phyloP scores from a whole-genome alignment of 164 flowering plant species.

The Hamamelis virginiana region DNA sequence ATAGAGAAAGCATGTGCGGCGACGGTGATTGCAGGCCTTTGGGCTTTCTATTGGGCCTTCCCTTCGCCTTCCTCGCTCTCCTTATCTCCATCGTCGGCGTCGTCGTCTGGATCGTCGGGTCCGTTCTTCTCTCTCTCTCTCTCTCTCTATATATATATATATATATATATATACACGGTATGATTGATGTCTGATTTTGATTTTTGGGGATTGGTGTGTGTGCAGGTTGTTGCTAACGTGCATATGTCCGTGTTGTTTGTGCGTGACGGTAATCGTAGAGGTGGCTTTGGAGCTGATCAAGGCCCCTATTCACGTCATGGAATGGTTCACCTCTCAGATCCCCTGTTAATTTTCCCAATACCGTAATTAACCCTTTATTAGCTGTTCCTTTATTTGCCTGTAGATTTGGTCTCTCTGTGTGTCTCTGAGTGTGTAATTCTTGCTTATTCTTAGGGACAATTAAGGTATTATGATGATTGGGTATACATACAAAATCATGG shows the following conservation, averaged over 20 bases:
- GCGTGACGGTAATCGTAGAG: slow-evolving; percentile 85
- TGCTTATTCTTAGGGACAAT: no score
- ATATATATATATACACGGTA: neutral
- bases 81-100: slow-evolving; percentile 71
- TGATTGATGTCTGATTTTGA: neutral
- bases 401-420: neutral
- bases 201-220: neutral
- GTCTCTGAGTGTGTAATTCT: no score
- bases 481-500: no score
- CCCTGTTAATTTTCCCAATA: slow-evolving; percentile 54
- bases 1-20: slow-evolving; percentile 24
- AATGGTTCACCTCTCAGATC: slow-evolving; percentile 88
- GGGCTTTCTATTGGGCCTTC: slow-evolving; percentile 78
- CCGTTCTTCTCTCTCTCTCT: slow-evolving; percentile 4
- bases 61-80: slow-evolving; percentile 75
- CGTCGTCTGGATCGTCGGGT: slow-evolving; percentile 86
- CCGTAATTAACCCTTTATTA: neutral
- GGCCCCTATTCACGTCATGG: slow-evolving; percentile 88
- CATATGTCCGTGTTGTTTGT: slow-evolving; percentile 90
- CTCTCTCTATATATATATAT: neutral
- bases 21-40: slow-evolving; percentile 71
- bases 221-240: slow-evolving; percentile 66
- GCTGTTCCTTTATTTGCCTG: neutral
- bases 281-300: slow-evolving; percentile 64
- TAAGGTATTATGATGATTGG: no score